Evolutionary conservation across 2,329 filamentous ascomycete genomes (phyloP).

Genomic region (Aspergillus niger): DNA sequence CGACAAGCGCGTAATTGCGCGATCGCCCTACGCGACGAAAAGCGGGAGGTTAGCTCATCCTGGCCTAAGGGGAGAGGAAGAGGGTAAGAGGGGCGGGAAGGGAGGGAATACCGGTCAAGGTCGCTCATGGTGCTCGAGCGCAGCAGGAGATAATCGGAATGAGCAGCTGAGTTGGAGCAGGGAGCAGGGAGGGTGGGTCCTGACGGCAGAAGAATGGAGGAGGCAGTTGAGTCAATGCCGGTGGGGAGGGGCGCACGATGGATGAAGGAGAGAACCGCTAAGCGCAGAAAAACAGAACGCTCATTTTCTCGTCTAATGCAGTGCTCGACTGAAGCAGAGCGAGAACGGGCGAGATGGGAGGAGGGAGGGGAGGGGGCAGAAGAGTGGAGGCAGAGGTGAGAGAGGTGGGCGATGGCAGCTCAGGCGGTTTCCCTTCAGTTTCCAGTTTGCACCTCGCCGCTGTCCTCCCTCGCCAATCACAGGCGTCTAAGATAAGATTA

Average conservation of each 20-base stretch:
- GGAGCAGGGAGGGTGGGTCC: slow-evolving; percentile 20
- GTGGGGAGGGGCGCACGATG: slow-evolving; percentile 13
- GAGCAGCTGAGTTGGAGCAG: slow-evolving; percentile 9
- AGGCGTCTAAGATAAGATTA: slow-evolving; percentile 41
- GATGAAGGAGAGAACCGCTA: slow-evolving; percentile 21
- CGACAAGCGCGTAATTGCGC: slow-evolving; percentile 93
- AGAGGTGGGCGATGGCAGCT: background rate
- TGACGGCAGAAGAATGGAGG: slow-evolving; percentile 16
- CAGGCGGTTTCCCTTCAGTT: no score
- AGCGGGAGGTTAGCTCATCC: slow-evolving; percentile 7
- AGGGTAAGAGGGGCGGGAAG: background rate
- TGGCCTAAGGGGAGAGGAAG: background rate
- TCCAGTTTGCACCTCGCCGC: background rate
- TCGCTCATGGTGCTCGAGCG: slow-evolving; percentile 71
- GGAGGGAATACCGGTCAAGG: slow-evolving; percentile 71
- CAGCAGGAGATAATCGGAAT: slow-evolving; percentile 7
- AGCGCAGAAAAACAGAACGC: slow-evolving; percentile 17
- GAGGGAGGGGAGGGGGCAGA: slow-evolving; percentile 9
- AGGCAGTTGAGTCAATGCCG: slow-evolving; percentile 10
- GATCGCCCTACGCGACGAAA: slow-evolving; percentile 68
- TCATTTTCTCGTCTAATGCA: slow-evolving; percentile 23
- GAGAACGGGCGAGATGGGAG: background rate
- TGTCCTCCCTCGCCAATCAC: slow-evolving; percentile 30
- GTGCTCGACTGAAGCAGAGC: background rate
- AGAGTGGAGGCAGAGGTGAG: slow-evolving; percentile 9